Percentiles rank a stretch among this genome's conserved stretches.
Conservation (phyloP, 108 stramenopile species). For the Pseudonitzschia pungens region DNA sequence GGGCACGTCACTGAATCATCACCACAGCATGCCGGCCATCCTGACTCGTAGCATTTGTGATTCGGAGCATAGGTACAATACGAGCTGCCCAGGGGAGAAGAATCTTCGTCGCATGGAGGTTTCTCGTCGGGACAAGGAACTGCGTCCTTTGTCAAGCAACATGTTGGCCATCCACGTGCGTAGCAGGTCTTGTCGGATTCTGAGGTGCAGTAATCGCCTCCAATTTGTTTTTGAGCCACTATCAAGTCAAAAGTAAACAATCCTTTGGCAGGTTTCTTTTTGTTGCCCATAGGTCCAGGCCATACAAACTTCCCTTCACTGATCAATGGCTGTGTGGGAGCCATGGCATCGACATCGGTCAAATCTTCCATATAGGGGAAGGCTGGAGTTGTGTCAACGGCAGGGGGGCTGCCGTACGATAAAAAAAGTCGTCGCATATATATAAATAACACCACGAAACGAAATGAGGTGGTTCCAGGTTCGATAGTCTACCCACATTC, state of each 20-base stretch:
- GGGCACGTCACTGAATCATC: neutral
- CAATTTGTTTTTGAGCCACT: too few relatives aligned
- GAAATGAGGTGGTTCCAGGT: too few relatives aligned
- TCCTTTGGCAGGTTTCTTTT: neutral
- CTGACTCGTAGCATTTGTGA: neutral
- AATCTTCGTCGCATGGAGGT: neutral
- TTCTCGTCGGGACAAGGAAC: constrained; percentile 4
- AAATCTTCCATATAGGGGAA: constrained; percentile 3
- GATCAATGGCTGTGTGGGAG: neutral
- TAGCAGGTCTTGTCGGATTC: neutral
- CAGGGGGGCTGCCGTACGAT: neutral
- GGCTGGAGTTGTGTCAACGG: neutral
- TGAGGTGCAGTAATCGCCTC: neutral
- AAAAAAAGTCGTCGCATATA: too few relatives aligned
- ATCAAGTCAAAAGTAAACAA: neutral
- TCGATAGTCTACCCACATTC: too few relatives aligned
- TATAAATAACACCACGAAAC: too few relatives aligned
- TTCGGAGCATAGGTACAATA: constrained; percentile 1
- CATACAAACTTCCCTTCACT: neutral
- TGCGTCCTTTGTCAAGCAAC: neutral
- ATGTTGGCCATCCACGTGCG: neutral
- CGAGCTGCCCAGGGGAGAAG: neutral
- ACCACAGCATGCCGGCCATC: constrained; percentile 3
- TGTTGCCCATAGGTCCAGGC: neutral
- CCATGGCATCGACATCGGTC: neutral